Conservation (phyloP, 164 flowering plant genomes). For the Dillenia suffruticosa region DNA sequence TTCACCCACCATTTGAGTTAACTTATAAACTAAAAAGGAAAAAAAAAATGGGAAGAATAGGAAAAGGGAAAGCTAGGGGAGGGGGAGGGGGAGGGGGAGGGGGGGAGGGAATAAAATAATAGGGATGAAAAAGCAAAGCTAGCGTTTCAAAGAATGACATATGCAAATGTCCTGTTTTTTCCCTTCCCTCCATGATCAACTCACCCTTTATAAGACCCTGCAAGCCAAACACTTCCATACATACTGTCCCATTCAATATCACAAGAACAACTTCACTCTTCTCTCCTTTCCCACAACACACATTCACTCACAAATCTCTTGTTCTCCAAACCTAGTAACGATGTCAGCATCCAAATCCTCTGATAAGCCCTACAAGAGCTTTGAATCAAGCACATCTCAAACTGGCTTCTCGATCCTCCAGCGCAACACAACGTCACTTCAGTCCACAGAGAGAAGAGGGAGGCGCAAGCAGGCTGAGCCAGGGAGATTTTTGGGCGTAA, state of each 20-base stretch:
- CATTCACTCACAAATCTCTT: conserved; percentile 1
- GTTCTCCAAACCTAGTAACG: conserved; percentile 1
- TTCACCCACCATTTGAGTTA: background rate
- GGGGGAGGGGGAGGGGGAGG: too few species aligned
- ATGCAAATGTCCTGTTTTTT: conserved; percentile 23
- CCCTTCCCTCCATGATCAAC: conserved; percentile 18
- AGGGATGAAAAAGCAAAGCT: conserved; percentile 11
- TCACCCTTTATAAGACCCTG: conserved; percentile 28
- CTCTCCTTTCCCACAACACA: conserved; percentile 1
- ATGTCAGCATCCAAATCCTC: conserved; percentile 41
- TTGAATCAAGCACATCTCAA: conserved; percentile 18
- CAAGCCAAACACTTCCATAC: conserved; percentile 9
- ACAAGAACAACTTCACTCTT: background rate
- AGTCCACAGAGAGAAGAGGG: conserved; percentile 57
- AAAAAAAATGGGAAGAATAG: background rate
- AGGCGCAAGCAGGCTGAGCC: conserved; percentile 75
- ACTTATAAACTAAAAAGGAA: conserved; percentile 2
- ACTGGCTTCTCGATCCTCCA: conserved; percentile 51
- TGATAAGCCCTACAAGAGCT: conserved; percentile 25
- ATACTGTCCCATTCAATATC: conserved; percentile 3
- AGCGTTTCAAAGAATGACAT: conserved; percentile 33
- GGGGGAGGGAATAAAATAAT: background rate
- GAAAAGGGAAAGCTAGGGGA: too few species aligned
- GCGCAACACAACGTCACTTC: conserved; percentile 36
- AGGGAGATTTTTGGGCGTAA: conserved; percentile 86